Evolutionary conservation across 768 basidiomycete genomes (phyloP).

Genomic region (Psilocybe cubensis): DNA sequence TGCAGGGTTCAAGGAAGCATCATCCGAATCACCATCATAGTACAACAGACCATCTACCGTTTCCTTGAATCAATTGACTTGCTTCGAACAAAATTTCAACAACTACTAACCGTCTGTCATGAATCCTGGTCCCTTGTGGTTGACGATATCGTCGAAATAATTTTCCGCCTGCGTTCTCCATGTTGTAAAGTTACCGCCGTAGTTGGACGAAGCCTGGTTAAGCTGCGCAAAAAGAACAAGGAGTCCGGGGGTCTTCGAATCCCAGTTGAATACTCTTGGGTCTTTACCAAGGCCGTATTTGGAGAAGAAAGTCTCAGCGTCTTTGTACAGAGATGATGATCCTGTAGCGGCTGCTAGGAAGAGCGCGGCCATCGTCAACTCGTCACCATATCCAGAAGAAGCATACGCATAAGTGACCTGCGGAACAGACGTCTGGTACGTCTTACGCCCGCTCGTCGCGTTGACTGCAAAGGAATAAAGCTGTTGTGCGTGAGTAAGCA

Average conservation of each 20-base stretch:
- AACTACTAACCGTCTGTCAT: conserved; percentile 60
- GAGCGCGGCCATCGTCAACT: conserved; percentile 75
- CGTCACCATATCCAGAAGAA: conserved; percentile 75
- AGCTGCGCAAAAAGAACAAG: conserved; percentile 79
- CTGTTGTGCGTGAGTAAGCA: conserved; percentile 74
- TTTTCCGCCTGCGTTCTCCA: conserved; percentile 76
- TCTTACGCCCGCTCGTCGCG: conserved; percentile 58
- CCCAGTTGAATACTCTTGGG: conserved; percentile 85
- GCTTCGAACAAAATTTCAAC: neutral
- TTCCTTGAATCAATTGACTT: neutral
- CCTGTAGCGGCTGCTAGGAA: conserved; percentile 76
- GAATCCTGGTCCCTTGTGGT: conserved; percentile 54
- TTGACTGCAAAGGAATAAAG: conserved; percentile 80
- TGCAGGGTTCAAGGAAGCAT: conserved; percentile 82
- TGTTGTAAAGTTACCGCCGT: conserved; percentile 58
- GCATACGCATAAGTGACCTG: conserved; percentile 64
- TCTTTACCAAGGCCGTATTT: conserved; percentile 56
- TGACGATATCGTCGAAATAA: conserved; percentile 76
- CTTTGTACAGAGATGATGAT: conserved; percentile 57
- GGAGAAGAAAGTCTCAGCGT: conserved; percentile 65
- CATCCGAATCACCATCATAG: conserved; percentile 83
- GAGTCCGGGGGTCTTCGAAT: conserved; percentile 77
- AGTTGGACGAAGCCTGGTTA: conserved; percentile 54
- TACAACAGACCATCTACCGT: conserved; percentile 75
- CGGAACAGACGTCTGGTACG: conserved; percentile 76